These are phyloP conservation scores for Primulina huaijiensis DNA, from an alignment of 257 asterid genomes.

Conservation along the genomic window DNA sequence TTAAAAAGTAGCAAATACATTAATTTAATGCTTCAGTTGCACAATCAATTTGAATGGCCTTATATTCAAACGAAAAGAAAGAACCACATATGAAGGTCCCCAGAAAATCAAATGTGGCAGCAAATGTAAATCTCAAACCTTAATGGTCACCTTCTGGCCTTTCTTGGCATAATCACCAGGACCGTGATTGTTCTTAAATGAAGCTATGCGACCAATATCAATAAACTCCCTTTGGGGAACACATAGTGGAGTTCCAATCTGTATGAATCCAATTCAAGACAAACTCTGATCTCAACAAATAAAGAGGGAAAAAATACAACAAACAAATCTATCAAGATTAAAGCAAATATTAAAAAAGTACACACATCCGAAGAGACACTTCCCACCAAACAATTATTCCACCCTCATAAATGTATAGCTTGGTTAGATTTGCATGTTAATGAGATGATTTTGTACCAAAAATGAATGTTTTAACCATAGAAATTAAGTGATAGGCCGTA, in stretches of 20 bases:
- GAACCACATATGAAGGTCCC: background rate
- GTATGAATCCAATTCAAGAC: constrained; percentile 6
- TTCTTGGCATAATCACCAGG: constrained; percentile 88
- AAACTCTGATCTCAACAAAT: background rate
- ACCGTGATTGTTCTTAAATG: constrained; percentile 86
- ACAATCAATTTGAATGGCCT: background rate
- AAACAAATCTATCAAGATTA: background rate
- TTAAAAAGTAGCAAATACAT: background rate
- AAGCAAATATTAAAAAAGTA: background rate
- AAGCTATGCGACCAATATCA: constrained; percentile 85
- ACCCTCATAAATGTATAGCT: background rate
- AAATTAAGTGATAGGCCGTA: background rate
- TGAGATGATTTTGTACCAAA: background rate
- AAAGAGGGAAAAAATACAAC: background rate
- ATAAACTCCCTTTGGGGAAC: constrained; percentile 77
- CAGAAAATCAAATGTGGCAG: background rate
- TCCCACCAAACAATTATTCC: background rate
- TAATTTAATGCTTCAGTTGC: background rate
- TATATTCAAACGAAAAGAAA: background rate
- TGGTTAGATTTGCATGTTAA: background rate
- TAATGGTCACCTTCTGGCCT: constrained; percentile 89
- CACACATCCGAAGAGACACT: background rate
- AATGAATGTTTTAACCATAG: background rate
- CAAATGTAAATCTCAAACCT: constrained; percentile 50
- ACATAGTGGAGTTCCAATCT: constrained; percentile 81